Evolutionary conservation across 2,329 filamentous ascomycete genomes (phyloP), one percentile per base, ranked within the genome.

Genomic region (Alternaria metachromatica): DNA sequence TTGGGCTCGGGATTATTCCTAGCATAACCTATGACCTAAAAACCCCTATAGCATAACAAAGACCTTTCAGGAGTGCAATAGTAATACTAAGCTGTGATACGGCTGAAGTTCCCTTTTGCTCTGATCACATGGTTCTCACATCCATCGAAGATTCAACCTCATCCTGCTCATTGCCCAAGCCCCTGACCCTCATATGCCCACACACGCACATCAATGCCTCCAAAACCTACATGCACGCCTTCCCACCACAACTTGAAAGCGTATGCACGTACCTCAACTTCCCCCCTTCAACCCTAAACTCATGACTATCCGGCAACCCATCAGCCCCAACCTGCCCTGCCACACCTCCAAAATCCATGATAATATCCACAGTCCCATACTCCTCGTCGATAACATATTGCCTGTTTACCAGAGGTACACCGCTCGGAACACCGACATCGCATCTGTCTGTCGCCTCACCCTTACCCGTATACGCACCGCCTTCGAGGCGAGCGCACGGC

Each of bases 251-350:
- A 4, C 65, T 68, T 23, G 64, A 67, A 41, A 76, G 65, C 13
- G 75, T 77, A 66, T 77, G 75, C 53, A 77, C 72, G 69, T 70
- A 77, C 33, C 74, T 67, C 61, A 77, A 48, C 67, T 74, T 76
- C 20, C 74, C 73, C 4, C 65, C 62, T 63, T 77, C 74, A 44
- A 77, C 53, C 50, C 75, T 63, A 55, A 77, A 77, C 50, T 76
- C 74, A 71, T 77, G 75, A 49, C 72, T 75, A 69, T 77, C 74
- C n/a, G 75, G 75, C 64, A 75, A 55, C 2, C 74, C 74, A 12
- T 60, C 62, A 0, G 58, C 65, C 4, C 67, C 68, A 6, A 37
- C 41, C 26, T 60, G 23, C 4, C 71, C 68, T 5, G 48, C 55
- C 0, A 63, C 65, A 0, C 74, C 74, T 9, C 58, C 71, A 70